A percentile compares a stretch with the other conserved stretches of the same genome.
phyloP scores from a whole-genome alignment of 768 basidiomycete genomes.

The Cystobasidium ongulense region DNA sequence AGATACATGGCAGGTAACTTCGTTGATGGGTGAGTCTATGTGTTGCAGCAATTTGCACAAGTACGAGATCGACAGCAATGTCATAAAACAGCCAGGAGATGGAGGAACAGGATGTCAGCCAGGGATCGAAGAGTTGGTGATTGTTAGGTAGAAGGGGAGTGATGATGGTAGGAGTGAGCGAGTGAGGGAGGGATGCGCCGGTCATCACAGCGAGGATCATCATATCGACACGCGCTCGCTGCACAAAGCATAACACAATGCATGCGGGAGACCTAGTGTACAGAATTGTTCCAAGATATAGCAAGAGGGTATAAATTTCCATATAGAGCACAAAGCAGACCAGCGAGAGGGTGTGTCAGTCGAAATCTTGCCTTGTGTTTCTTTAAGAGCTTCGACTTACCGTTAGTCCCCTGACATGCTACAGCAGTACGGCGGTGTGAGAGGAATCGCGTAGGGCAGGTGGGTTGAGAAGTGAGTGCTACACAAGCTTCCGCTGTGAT shows the following conservation, averaged over 20 bases:
- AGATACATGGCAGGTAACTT: conserved; percentile 91
- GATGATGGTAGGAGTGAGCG: no score
- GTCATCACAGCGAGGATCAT: no score
- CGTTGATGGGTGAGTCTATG: conserved; percentile 75
- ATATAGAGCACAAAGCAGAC: neutral
- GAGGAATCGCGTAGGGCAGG: neutral
- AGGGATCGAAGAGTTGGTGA: neutral
- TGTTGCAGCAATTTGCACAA: conserved; percentile 23
- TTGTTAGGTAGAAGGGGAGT: neutral
- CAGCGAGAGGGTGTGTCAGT: neutral
- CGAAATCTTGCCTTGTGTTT: neutral
- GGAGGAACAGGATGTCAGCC: neutral
- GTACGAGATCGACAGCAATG: neutral
- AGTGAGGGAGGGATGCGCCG: neutral
- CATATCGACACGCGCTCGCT: neutral
- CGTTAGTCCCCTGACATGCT: neutral
- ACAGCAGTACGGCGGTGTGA: neutral
- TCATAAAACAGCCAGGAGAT: neutral
- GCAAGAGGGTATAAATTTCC: no score
- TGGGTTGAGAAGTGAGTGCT: neutral
- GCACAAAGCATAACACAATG: neutral
- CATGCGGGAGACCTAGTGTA: neutral
- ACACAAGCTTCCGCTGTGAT: neutral
- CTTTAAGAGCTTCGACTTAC: neutral
- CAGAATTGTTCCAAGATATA: neutral